Evolutionary conservation across 371 early-diverging fungal species (phyloP).

Genomic region (Mortierella sp.): DNA sequence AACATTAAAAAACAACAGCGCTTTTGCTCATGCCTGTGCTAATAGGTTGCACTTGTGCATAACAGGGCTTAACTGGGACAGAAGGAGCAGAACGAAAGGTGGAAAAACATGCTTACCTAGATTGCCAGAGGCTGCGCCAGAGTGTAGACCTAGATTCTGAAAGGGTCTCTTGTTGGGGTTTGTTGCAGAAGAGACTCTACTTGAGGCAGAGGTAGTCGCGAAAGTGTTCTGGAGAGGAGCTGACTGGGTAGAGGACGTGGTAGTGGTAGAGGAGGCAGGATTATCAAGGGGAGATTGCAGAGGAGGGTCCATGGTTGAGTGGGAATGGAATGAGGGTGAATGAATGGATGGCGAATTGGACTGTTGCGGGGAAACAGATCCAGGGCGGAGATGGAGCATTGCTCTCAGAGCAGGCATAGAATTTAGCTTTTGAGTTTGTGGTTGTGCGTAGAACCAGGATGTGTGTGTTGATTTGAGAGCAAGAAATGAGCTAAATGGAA

Average conservation of each 20-base stretch:
- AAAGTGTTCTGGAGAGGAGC: neutral
- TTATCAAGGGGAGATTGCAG: neutral
- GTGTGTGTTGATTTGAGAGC: neutral
- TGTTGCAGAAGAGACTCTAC: neutral
- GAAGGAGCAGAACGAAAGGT: neutral
- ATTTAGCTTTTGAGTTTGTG: neutral
- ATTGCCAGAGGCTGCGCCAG: slow-evolving; percentile 75
- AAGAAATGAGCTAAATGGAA: neutral
- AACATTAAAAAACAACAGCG: neutral
- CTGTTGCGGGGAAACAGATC: slow-evolving; percentile 15
- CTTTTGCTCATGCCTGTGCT: neutral
- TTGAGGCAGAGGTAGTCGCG: neutral
- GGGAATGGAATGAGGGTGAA: neutral
- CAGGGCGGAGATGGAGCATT: slow-evolving; percentile 52
- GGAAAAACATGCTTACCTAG: slow-evolving; percentile 58
- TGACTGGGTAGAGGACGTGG: neutral
- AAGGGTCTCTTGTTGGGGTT: slow-evolving; percentile 18
- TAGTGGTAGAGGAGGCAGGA: neutral
- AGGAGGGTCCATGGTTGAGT: neutral
- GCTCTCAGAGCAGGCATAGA: slow-evolving; percentile 38
- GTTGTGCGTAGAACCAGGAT: slow-evolving; percentile 2
- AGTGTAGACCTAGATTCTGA: slow-evolving; percentile 68
- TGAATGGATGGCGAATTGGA: slow-evolving; percentile 1
- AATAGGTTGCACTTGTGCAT: neutral
- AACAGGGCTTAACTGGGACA: neutral